Evolutionary conservation across 2,329 filamentous ascomycete species (phyloP).

Genomic region (Hymenoscyphus infarciens): DNA sequence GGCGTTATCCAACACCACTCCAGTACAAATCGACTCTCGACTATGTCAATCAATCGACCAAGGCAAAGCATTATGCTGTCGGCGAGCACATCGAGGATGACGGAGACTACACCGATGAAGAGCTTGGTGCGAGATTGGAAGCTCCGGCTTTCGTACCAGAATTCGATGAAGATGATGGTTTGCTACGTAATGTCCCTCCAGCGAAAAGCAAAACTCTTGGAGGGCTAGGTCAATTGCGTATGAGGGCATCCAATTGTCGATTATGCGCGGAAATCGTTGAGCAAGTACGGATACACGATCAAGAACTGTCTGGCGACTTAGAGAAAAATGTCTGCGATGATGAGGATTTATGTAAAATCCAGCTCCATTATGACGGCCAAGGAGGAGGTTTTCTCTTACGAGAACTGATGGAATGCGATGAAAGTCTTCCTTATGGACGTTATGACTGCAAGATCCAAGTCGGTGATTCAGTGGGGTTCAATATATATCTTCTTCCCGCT

Average conservation of each 20-base stretch:
- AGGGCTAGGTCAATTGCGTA: background rate
- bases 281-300: background rate
- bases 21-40: background rate
- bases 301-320: background rate
- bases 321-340: background rate
- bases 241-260: background rate
- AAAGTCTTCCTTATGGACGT: background rate
- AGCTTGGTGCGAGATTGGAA: background rate
- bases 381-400: background rate
- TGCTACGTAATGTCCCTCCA: background rate
- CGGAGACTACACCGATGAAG: background rate
- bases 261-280: background rate
- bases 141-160: background rate
- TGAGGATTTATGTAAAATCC: background rate
- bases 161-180: background rate
- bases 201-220: background rate
- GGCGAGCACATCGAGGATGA: background rate
- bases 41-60: background rate
- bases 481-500: background rate
- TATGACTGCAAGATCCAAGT: background rate
- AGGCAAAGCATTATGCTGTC: background rate
- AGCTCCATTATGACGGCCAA: background rate
- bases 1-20: too few relatives aligned
- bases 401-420: background rate
- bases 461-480: background rate